phyloP scores from a whole-genome alignment of 2,329 filamentous ascomycete species.

The Beauveria medogensis region DNA sequence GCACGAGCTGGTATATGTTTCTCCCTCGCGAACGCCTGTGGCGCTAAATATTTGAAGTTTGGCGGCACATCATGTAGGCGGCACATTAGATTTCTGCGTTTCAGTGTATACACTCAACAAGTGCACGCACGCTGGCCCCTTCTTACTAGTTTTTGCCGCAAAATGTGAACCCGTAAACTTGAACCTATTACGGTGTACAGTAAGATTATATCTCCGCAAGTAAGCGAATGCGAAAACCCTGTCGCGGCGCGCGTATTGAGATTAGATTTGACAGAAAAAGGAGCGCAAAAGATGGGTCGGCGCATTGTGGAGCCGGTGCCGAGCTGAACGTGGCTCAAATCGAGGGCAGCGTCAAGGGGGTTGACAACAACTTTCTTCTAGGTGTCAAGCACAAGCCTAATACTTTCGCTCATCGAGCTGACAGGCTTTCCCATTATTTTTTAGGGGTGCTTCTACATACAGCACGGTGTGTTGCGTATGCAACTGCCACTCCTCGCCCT shows the following conservation, averaged over 20 bases:
- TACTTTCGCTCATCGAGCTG: not conserved
- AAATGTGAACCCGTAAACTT: too few species aligned
- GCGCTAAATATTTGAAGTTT: not conserved
- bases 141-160: too few species aligned
- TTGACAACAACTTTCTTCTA: slow-evolving; percentile 3
- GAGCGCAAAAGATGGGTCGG: slow-evolving; percentile 5
- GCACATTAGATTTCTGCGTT: too few species aligned
- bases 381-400: not conserved
- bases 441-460: not conserved
- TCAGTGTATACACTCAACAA: not conserved
- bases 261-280: slow-evolving; percentile 3
- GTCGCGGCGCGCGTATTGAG: not conserved
- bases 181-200: not conserved
- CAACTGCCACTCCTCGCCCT: not conserved
- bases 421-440: not conserved
- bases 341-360: slow-evolving; percentile 7
- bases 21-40: not conserved
- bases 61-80: not conserved
- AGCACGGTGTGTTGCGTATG: not conserved
- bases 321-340: slow-evolving; percentile 9
- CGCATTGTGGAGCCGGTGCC: slow-evolving; percentile 11
- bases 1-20: slow-evolving; percentile 6
- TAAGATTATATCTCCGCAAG: not conserved
- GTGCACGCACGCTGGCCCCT: too few species aligned
- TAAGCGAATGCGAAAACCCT: not conserved